A percentile compares a stretch with the other conserved stretches of the same genome.
Conservation (phyloP, 2,329 filamentous ascomycete species). For the Amauroascus verrucosus region DNA sequence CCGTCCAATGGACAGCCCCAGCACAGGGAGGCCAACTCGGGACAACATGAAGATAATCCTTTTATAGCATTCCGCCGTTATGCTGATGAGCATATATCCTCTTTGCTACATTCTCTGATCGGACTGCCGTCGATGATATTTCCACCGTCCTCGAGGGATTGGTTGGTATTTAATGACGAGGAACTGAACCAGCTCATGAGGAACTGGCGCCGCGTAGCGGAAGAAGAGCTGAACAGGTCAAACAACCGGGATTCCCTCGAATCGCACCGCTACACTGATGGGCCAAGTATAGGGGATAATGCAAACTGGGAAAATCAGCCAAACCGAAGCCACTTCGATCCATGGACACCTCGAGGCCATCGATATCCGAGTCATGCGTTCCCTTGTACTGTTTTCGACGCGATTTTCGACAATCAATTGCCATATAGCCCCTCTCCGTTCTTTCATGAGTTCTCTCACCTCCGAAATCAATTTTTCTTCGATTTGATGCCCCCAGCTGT, state of each 20-base stretch:
- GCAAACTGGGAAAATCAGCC: neutral
- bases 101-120: conserved; percentile 44
- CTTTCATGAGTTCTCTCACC: conserved; percentile 24
- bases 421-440: conserved; percentile 26
- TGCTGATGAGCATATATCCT: conserved; percentile 48
- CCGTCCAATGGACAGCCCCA: neutral
- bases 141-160: conserved; percentile 26
- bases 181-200: conserved; percentile 17
- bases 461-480: conserved; percentile 24
- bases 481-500: conserved; percentile 29
- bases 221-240: conserved; percentile 8
- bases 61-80: conserved; percentile 53
- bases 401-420: conserved; percentile 28
- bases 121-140: conserved; percentile 33
- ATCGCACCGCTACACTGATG: neutral
- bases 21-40: neutral
- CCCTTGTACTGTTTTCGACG: conserved; percentile 26
- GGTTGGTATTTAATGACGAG: conserved; percentile 30
- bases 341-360: conserved; percentile 16
- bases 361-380: conserved; percentile 17
- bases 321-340: neutral
- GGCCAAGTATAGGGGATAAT: neutral
- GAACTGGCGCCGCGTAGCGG: conserved; percentile 6
- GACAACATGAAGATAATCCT: conserved; percentile 37
- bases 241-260: neutral